Conservation (phyloP, 306 rosid genomes). For the Malus asiatica region DNA sequence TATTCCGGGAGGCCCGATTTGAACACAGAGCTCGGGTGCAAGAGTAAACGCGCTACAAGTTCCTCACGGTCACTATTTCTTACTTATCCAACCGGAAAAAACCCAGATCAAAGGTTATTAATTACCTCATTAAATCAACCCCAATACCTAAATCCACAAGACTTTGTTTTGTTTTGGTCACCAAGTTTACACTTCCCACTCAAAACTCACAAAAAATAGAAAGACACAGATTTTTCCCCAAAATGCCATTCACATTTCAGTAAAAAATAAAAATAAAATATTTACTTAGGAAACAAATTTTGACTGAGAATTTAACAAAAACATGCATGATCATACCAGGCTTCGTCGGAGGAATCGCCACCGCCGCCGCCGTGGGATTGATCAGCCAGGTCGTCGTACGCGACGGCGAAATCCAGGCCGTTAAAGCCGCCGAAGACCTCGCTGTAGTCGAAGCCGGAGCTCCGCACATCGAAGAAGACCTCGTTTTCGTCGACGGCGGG, state of each 20-base stretch:
- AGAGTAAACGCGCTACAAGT: too few species aligned
- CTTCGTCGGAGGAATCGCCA: constrained; percentile 46
- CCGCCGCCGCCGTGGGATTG: constrained; percentile 16
- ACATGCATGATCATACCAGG: constrained; percentile 51
- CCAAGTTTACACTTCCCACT: background rate
- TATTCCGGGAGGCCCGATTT: too few species aligned
- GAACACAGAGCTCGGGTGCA: too few species aligned
- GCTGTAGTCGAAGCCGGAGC: constrained; percentile 53
- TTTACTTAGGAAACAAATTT: background rate
- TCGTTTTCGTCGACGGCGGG: constrained; percentile 60
- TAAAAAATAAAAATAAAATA: background rate
- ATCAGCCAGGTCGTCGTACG: constrained; percentile 57
- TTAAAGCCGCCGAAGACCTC: constrained; percentile 67
- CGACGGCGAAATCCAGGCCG: constrained; percentile 52
- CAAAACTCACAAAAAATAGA: constrained; percentile 16
- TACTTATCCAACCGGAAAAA: constrained; percentile 2
- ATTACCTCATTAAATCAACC: background rate
- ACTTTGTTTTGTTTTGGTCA: background rate
- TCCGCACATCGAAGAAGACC: constrained; percentile 54
- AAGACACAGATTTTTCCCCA: background rate
- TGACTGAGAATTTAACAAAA: constrained; percentile 9
- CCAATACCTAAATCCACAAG: constrained; percentile 16
- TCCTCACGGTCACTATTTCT: background rate
- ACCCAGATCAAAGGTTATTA: background rate
- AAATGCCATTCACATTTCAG: constrained; percentile 1